Conservation (phyloP, 2,329 filamentous ascomycete genomes). For the Apiospora marii region DNA sequence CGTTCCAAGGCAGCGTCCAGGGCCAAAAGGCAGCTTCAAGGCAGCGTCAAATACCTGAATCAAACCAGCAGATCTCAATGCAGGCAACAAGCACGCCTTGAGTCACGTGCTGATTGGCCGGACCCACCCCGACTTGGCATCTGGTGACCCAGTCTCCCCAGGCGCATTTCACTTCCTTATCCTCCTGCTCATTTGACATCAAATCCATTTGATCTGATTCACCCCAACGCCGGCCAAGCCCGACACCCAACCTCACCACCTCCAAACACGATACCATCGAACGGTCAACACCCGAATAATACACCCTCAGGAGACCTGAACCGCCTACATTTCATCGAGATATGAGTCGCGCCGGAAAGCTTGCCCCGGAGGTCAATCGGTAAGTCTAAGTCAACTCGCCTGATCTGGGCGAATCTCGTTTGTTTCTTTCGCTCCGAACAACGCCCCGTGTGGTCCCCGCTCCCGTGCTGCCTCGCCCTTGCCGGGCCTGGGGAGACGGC, state of each 20-base stretch:
- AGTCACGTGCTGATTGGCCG: slow-evolving; percentile 7
- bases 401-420: slow-evolving; percentile 22
- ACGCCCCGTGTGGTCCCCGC: slow-evolving; percentile 24
- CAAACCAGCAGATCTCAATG: background rate
- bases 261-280: slow-evolving; percentile 20
- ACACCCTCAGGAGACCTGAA: slow-evolving; percentile 8
- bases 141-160: slow-evolving; percentile 9
- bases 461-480: slow-evolving; percentile 24
- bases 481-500: slow-evolving; percentile 12
- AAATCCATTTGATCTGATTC: slow-evolving; percentile 8
- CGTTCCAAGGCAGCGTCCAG: slow-evolving; percentile 2
- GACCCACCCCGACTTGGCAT: slow-evolving; percentile 15
- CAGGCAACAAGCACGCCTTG: background rate
- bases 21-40: background rate
- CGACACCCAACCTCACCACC: slow-evolving; percentile 18
- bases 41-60: background rate
- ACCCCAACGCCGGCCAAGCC: slow-evolving; percentile 24
- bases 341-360: slow-evolving; percentile 97
- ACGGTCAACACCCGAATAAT: slow-evolving; percentile 13
- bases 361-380: slow-evolving; percentile 99
- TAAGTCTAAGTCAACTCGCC: slow-evolving; percentile 53
- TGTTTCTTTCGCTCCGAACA: slow-evolving; percentile 4
- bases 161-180: slow-evolving; percentile 12
- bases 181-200: slow-evolving; percentile 20
- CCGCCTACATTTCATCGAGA: slow-evolving; percentile 61